Percentiles rank a stretch among this genome's conserved stretches.
Evolutionary conservation across 371 early-diverging fungal species (phyloP).

Genomic region (Rhizomucor pusillus): DNA sequence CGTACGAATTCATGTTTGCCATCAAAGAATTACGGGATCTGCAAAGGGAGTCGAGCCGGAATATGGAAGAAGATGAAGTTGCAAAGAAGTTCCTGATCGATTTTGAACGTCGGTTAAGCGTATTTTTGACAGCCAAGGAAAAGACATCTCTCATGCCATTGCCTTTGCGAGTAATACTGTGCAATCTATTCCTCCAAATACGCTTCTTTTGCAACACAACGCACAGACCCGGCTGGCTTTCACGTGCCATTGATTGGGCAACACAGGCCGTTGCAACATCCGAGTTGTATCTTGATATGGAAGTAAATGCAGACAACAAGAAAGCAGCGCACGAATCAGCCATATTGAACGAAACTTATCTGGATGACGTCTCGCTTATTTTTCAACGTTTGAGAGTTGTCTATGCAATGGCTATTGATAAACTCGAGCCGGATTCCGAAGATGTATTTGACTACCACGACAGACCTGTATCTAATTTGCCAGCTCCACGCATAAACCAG

Average conservation of each 20-base stretch:
- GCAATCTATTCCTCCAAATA: conserved; percentile 54
- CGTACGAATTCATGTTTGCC: conserved; percentile 58
- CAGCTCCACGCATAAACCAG: background rate
- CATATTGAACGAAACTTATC: conserved; percentile 8
- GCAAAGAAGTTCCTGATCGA: conserved; percentile 68
- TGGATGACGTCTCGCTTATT: conserved; percentile 36
- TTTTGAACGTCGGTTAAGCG: conserved; percentile 55
- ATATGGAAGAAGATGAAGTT: conserved; percentile 56
- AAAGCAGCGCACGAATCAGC: conserved; percentile 1
- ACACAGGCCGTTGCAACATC: conserved; percentile 28
- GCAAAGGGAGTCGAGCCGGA: conserved; percentile 26
- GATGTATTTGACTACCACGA: conserved; percentile 6
- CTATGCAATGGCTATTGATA: conserved; percentile 28
- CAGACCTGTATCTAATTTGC: conserved; percentile 1
- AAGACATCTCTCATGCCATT: conserved; percentile 48
- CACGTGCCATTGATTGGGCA: conserved; percentile 57
- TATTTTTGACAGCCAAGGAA: conserved; percentile 60
- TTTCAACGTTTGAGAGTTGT: conserved; percentile 38
- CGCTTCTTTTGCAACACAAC: conserved; percentile 65
- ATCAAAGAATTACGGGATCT: conserved; percentile 44
- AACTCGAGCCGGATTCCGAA: conserved; percentile 18
- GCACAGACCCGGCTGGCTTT: conserved; percentile 61
- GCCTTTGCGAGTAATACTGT: conserved; percentile 55
- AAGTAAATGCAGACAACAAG: background rate
- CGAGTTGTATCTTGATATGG: conserved; percentile 18